These are phyloP conservation scores for Cantharellus cinnabarinus DNA, from an alignment of 768 basidiomycete species.

Conservation along the genomic window DNA sequence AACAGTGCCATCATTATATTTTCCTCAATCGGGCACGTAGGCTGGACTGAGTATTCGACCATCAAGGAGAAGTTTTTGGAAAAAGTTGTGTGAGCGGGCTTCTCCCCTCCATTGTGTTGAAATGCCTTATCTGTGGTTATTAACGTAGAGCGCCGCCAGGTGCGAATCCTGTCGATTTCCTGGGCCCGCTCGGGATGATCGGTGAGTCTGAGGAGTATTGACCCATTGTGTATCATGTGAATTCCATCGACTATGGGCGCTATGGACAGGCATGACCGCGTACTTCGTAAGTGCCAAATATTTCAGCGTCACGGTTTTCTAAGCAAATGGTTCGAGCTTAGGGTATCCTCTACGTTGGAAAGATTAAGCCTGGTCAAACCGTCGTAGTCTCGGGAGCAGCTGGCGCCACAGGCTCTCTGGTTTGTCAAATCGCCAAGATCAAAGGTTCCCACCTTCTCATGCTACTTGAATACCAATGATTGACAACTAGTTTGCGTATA, in stretches of 20 bases:
- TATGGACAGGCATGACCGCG: conserved; percentile 53
- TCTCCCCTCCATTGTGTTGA: neutral
- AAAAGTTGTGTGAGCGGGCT: conserved; percentile 32
- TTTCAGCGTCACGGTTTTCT: neutral
- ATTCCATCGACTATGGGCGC: neutral
- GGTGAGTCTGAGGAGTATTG: conserved; percentile 25
- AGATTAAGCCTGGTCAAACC: conserved; percentile 66
- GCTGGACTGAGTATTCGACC: conserved; percentile 61
- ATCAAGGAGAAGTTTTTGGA: conserved; percentile 30
- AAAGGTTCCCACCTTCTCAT: conserved; percentile 20
- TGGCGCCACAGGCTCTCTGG: conserved; percentile 69
- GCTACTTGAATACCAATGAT: neutral
- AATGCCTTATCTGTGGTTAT: neutral
- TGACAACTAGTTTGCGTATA: neutral
- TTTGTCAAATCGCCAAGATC: conserved; percentile 66
- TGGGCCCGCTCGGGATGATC: conserved; percentile 56
- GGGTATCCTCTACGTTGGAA: conserved; percentile 67
- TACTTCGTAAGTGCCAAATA: conserved; percentile 43
- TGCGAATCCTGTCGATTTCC: conserved; percentile 46
- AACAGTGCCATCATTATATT: conserved; percentile 24
- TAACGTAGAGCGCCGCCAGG: conserved; percentile 26
- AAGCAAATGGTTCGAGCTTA: conserved; percentile 13
- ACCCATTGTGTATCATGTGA: neutral
- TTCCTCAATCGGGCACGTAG: conserved; percentile 18
- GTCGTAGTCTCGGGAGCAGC: conserved; percentile 82